Conservation (phyloP, 139 green algal species). For the Coccomyxa sp. region DNA sequence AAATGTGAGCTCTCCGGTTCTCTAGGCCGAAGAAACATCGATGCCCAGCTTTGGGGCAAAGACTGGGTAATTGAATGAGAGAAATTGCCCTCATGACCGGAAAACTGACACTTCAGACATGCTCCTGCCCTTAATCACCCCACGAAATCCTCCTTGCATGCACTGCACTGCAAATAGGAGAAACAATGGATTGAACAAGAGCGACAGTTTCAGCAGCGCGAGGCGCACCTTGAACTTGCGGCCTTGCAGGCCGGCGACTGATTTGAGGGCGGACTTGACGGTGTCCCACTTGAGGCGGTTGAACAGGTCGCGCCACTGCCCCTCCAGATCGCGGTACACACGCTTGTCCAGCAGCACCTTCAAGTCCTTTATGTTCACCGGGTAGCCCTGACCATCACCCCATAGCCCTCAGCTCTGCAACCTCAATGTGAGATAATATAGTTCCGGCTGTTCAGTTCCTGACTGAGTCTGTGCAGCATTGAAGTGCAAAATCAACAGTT, state of each 20-base stretch:
- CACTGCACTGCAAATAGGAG: neutral
- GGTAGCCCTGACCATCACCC: conserved; percentile 2
- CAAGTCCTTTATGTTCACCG: conserved; percentile 55
- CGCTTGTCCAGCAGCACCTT: conserved; percentile 67
- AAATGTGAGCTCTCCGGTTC: no score
- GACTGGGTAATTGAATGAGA: no score
- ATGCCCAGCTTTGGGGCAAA: no score
- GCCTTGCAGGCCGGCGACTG: conserved; percentile 56
- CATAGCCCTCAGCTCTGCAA: neutral
- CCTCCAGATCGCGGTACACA: conserved; percentile 67
- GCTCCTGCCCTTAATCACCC: no score
- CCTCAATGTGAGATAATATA: no score
- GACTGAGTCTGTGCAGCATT: no score
- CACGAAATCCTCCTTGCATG: neutral
- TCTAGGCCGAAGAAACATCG: no score
- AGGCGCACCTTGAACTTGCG: conserved; percentile 54
- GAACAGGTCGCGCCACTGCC: conserved; percentile 63
- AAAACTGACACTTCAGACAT: no score
- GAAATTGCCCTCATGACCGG: no score
- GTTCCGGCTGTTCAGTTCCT: neutral
- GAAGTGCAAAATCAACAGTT: neutral
- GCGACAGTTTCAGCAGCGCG: neutral
- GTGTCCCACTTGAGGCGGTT: conserved; percentile 74
- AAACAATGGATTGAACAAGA: no score
- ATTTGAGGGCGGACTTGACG: conserved; percentile 60